These are phyloP conservation scores for Gaeumannomyces tritici DNA, from an alignment of 2,329 filamentous ascomycete genomes.

Conservation along the genomic window DNA sequence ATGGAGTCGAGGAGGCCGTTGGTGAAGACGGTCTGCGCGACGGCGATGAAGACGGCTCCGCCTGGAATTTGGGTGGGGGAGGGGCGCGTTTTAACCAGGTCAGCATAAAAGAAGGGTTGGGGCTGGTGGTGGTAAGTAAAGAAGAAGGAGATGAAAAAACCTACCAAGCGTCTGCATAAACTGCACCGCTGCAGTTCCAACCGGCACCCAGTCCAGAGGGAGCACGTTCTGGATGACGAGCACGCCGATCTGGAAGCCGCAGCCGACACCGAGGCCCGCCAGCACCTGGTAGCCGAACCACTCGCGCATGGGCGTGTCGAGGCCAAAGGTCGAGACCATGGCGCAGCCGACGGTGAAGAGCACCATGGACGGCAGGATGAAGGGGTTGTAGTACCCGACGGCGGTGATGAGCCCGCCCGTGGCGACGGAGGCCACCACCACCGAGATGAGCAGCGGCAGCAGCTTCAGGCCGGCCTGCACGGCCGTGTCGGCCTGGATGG, in stretches of 20 bases:
- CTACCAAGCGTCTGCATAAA: constrained; percentile 53
- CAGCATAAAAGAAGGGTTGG: not conserved
- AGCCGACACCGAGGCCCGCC: constrained; percentile 32
- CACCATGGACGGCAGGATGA: constrained; percentile 20
- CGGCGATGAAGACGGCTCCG: constrained; percentile 41
- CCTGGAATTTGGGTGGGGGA: not conserved
- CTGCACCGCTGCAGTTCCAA: constrained; percentile 37
- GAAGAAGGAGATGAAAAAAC: constrained; percentile 2
- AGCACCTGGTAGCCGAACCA: constrained; percentile 51
- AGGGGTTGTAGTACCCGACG: constrained; percentile 10
- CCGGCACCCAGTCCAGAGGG: constrained; percentile 32
- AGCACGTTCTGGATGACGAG: constrained; percentile 41
- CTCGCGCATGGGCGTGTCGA: constrained; percentile 29
- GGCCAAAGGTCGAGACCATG: constrained; percentile 41
- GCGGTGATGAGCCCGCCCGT: constrained; percentile 15
- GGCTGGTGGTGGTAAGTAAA: not conserved
- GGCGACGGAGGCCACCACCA: constrained; percentile 24
- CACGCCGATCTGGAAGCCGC: constrained; percentile 34
- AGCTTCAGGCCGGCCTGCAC: constrained; percentile 45
- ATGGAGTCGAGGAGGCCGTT: constrained; percentile 41
- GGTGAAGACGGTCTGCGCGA: constrained; percentile 59
- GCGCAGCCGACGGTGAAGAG: constrained; percentile 35
- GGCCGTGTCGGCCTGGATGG: constrained; percentile 40
- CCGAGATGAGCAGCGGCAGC: constrained; percentile 41
- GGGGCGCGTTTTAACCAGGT: too few species aligned